Evolutionary conservation across 768 basidiomycete species (phyloP), one percentile per base, ranked within the genome.

Genomic region (Sporobolomyces phaffii): DNA sequence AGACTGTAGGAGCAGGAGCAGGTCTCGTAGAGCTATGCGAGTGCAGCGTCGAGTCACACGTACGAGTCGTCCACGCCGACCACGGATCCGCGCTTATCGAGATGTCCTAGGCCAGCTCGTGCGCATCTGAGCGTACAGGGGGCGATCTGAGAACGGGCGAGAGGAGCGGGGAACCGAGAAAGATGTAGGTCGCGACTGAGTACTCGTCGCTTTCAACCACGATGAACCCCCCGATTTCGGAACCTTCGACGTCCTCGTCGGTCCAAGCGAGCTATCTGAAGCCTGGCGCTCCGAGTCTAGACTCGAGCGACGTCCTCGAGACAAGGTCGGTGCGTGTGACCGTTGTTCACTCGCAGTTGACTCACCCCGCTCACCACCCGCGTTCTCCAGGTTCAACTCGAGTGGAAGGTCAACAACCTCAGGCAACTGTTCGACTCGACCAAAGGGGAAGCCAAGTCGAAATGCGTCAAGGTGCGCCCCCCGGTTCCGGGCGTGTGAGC

Each of bases 381-480:
- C 34, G 8, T 28, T 36, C 56, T 24, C 13, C 61, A 70, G 65
- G 74, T 78, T 18, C 76, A 73, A 24, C 75, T 80, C 40, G 78
- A 79, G 62, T 80, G 80, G 80, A 69, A 75, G 41, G 64, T 80
- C 17, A 64, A 59, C 18, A 77, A 77, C 22, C 68, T 80, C 44
- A 77, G 75, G 61, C 51, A 68, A 13, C 74, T 80, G 60, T 80
- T 79, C 54, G 78, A 79, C n/a, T 56, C 60, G 26, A 78, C 77
- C 7, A 76, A 76, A 65, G 80, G 79, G 8, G 78, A 79, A 5
- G 49, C 56, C 36, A 80, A 80, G 72, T 56, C 43, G 28, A 69
- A 60, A 28, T 72, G 71, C 54, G 53, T 79, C 77, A 78, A 79
- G 66, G 77, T 74, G 22, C 20, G 22, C 22, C 24, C 31, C 31